These are phyloP conservation scores for Russula vinacea DNA, from an alignment of 768 basidiomycete species.

Conservation along the genomic window DNA sequence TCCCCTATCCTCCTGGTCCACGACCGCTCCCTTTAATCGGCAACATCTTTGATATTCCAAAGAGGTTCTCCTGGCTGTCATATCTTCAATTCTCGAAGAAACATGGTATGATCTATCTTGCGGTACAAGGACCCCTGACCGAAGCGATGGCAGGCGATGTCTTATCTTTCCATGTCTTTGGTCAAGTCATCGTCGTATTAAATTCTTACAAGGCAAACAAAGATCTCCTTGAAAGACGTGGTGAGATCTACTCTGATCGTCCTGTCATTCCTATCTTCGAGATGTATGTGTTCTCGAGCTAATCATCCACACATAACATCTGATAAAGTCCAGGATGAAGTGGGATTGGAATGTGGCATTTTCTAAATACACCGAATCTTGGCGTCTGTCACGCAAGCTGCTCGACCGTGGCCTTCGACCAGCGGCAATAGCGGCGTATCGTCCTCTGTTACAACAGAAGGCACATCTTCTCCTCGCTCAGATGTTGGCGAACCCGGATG, in stretches of 20 bases:
- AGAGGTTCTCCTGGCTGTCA: conserved; percentile 8
- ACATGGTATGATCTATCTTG: conserved; percentile 5
- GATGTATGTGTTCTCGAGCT: background rate
- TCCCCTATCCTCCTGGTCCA: conserved; percentile 21
- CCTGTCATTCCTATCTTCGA: conserved; percentile 8
- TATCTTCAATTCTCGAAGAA: conserved; percentile 3
- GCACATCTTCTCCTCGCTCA: background rate
- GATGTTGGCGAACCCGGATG: background rate
- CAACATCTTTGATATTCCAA: conserved; percentile 18
- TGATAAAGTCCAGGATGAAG: background rate
- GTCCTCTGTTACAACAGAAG: background rate
- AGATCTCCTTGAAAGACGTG: conserved; percentile 15
- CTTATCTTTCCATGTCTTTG: conserved; percentile 10
- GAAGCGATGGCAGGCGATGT: conserved; percentile 9
- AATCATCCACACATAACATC: background rate
- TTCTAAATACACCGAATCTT: background rate
- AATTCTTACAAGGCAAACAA: conserved; percentile 3
- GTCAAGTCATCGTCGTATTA: conserved; percentile 11
- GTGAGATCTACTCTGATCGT: conserved; percentile 16
- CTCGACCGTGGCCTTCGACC: conserved; percentile 11
- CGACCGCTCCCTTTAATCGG: conserved; percentile 14
- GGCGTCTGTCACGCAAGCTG: conserved; percentile 4
- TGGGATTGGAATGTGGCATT: background rate
- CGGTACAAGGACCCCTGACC: background rate
- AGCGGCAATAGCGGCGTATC: background rate